These are phyloP conservation scores for Dioscorea dumetorum DNA, from an alignment of 106 monocot species.

Conservation along the genomic window DNA sequence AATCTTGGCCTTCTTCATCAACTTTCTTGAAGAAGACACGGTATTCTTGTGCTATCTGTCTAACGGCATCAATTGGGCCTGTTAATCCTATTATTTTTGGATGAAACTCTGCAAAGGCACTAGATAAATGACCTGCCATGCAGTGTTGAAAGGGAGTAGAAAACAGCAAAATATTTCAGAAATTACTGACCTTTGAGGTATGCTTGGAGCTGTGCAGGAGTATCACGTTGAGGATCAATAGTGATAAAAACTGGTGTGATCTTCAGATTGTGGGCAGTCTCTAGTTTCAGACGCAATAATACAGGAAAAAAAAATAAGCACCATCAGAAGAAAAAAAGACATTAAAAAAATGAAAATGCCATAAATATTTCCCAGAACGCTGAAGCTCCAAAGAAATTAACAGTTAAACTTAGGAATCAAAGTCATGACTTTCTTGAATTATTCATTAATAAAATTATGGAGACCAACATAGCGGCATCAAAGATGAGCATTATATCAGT, in stretches of 20 bases:
- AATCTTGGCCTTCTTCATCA: conserved; percentile 88
- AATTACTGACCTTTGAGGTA: conserved; percentile 77
- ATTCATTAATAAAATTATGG: too few species aligned
- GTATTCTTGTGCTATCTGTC: conserved; percentile 89
- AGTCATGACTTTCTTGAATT: too few species aligned
- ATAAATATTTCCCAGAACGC: too few species aligned
- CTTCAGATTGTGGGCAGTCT: conserved; percentile 48
- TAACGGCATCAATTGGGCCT: conserved; percentile 53
- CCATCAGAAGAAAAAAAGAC: neutral
- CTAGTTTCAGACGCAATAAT: conserved; percentile 19
- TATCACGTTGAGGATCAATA: conserved; percentile 92
- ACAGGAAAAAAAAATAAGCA: neutral
- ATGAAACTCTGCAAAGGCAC: conserved; percentile 67
- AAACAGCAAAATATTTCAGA: neutral
- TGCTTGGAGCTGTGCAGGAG: conserved; percentile 65
- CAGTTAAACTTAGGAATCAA: too few species aligned
- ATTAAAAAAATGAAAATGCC: neutral
- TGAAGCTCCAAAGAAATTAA: too few species aligned
- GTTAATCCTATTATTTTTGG: conserved; percentile 80
- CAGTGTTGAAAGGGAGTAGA: neutral
- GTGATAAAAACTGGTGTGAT: conserved; percentile 79
- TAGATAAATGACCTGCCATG: neutral
- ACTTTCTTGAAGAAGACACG: conserved; percentile 86
- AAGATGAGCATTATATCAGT: too few species aligned
- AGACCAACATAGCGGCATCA: too few species aligned